Evolutionary conservation across 768 basidiomycete genomes (phyloP), one percentile per base, ranked within the genome.

Genomic region (Podaxis pistillaris): DNA sequence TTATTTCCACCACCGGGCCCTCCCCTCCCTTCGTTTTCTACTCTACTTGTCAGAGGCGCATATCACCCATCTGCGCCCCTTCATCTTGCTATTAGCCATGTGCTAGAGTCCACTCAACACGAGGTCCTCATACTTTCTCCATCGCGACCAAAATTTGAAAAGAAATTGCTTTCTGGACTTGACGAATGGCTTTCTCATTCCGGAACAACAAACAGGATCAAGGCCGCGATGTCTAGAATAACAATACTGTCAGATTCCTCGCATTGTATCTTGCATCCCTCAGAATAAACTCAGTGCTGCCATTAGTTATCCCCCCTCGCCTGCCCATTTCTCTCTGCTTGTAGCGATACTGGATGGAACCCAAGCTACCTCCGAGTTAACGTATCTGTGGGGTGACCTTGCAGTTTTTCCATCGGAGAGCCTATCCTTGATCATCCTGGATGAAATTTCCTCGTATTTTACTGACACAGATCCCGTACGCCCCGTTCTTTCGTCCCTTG

Each of bases 11-110:
- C 68, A 53, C 68, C 69, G 19, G 76, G 75, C 2, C 81, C 83
- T 17, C 51, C 68, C 7, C 72, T 90, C n/a, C 89, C 90, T 3
- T 67, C 66, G 1, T 90, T 85, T 73, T 74, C 71, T 17, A 80
- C 84, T 4, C 70, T 92, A n/a, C 75, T 93, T 12, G 73, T 93
- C 36, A 78, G 82, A 26, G 91, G 91, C 0, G 63, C 76, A 0
- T 89, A 86, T 69, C 86, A 84, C 56, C 73, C 87, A 19, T 87
- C 91, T 3, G 87, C 89, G 4, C 89, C 89, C 3, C 75, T 93
- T 53, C 86, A 90, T 65, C 76, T 92, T 38, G 80, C 83, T 41
- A 71, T 90, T 30, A 88, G 89, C 0, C 75, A 78, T 64, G 64
- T 77, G 4, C 64, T 72, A 11, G 70, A 74, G 59, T 68, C 68